Evolutionary conservation across 495 filamentous ascomycete species (phyloP).

Genomic region (Penicillium paradoxum): DNA sequence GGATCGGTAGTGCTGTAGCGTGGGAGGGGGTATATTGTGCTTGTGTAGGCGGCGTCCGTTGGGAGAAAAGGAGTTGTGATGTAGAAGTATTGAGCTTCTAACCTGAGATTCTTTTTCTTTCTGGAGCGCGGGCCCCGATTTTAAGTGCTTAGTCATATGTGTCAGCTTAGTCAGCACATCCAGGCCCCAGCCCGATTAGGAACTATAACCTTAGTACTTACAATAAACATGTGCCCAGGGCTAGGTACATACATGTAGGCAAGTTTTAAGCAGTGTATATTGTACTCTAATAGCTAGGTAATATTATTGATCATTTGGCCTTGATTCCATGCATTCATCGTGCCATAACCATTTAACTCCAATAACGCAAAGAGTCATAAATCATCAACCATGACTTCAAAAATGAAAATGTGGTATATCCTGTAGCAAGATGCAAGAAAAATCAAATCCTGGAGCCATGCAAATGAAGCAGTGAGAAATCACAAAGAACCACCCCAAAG

Average conservation of each 20-base stretch:
- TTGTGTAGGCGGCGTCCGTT: background rate
- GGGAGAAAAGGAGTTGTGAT: background rate
- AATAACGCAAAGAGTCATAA: background rate
- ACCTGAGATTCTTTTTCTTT: constrained; percentile 7
- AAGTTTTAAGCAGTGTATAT: no score
- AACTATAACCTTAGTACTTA: no score
- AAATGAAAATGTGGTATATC: constrained; percentile 17
- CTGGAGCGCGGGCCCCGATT: constrained; percentile 2
- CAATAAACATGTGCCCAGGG: no score
- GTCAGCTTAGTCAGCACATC: background rate
- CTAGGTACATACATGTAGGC: no score
- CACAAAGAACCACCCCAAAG: background rate
- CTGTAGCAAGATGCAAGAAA: constrained; percentile 12
- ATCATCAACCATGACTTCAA: constrained; percentile 1
- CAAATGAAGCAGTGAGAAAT: constrained; percentile 7
- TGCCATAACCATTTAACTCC: background rate
- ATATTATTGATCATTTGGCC: background rate
- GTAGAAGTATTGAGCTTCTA: background rate
- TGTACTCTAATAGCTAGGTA: background rate
- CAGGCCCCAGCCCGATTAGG: no score
- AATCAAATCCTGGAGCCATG: constrained; percentile 18
- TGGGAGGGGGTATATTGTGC: background rate
- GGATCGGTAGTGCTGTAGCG: background rate
- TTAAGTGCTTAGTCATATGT: constrained; percentile 5
- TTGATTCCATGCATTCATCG: background rate